Conservation (phyloP, 2,329 filamentous ascomycete species). For the Fusarium falciforme region DNA sequence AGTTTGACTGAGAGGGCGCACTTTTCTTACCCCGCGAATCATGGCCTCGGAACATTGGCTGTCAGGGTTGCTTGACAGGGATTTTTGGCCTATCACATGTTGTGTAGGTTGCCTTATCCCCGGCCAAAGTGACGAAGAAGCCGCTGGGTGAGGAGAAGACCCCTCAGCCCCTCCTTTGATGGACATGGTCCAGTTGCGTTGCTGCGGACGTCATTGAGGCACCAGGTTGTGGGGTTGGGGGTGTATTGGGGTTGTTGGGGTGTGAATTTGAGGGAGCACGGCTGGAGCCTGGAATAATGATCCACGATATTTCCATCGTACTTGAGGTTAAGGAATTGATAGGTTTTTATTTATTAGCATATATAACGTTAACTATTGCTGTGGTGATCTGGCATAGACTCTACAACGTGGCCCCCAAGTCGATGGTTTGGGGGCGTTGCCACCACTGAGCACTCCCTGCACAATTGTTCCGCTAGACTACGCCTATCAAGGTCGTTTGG, state of each 20-base stretch:
- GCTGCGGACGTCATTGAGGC: neutral
- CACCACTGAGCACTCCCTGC: no score
- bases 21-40: conserved; percentile 31
- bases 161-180: neutral
- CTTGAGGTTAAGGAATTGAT: fast-evolving
- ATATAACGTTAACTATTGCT: neutral
- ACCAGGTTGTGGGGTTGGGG: neutral
- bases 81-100: conserved; percentile 27
- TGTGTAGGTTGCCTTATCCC: conserved; percentile 24
- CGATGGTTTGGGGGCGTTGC: neutral
- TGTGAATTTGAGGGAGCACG: neutral
- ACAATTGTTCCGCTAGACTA: neutral
- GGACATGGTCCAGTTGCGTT: neutral
- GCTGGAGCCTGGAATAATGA: neutral
- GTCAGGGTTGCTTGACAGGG: no score
- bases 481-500: neutral
- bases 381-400: neutral
- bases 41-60: neutral
- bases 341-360: no score
- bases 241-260: neutral
- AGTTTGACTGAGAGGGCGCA: conserved; percentile 17
- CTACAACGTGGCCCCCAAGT: neutral
- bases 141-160: neutral
- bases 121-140: conserved; percentile 17
- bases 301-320: neutral